Conservation (phyloP, 1,139 yeast species). For the Zygosaccharomyces sapae region DNA sequence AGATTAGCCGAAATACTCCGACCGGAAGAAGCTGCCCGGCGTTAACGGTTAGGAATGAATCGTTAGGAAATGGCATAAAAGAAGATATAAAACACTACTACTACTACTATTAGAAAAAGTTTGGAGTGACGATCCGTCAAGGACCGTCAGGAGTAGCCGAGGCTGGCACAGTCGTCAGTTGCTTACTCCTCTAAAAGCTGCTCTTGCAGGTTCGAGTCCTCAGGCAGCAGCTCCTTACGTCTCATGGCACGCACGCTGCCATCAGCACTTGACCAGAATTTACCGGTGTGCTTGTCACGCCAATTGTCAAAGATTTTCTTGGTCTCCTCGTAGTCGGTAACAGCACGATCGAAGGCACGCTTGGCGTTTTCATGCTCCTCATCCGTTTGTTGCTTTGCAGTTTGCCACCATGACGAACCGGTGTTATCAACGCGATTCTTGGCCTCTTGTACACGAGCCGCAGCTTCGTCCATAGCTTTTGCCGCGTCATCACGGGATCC, state of each 20-base stretch:
- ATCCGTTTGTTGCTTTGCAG: conserved; percentile 23
- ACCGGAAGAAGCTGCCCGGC: not conserved
- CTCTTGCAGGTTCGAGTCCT: conserved; percentile 33
- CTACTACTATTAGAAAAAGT: too few species aligned
- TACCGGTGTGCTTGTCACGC: conserved; percentile 25
- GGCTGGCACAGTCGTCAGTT: not conserved
- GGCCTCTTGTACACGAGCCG: conserved; percentile 32
- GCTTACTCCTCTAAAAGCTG: conserved; percentile 15
- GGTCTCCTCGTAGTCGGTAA: conserved; percentile 33
- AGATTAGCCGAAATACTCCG: not conserved
- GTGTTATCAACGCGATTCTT: conserved; percentile 34
- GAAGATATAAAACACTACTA: too few species aligned
- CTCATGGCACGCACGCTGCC: conserved; percentile 27
- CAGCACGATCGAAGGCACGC: conserved; percentile 35
- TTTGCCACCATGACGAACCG: conserved; percentile 35
- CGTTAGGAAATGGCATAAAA: too few species aligned
- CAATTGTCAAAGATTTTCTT: conserved; percentile 31
- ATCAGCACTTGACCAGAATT: conserved; percentile 34
- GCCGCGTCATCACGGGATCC: conserved; percentile 17
- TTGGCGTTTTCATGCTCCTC: conserved; percentile 30
- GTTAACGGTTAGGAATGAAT: too few species aligned
- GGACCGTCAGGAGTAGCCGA: too few species aligned
- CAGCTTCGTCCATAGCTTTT: conserved; percentile 20
- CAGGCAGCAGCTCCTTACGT: conserved; percentile 24
- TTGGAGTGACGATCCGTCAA: too few species aligned